These are phyloP conservation scores for Camelina sativa DNA, from an alignment of 345 rosid species.

Conservation along the genomic window DNA sequence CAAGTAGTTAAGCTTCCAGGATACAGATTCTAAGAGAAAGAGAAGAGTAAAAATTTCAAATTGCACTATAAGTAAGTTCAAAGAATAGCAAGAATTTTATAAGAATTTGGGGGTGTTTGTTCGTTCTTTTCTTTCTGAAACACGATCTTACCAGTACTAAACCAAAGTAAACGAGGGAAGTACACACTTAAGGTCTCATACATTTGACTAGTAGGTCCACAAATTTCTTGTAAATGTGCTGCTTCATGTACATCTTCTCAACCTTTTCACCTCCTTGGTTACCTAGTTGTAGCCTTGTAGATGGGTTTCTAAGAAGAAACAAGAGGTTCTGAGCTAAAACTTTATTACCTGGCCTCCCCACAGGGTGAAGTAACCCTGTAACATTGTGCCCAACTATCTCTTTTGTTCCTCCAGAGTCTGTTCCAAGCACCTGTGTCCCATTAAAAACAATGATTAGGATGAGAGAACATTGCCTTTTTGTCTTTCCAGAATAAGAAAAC, in stretches of 20 bases:
- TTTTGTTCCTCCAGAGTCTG: constrained; percentile 92
- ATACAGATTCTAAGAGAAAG: constrained; percentile 2
- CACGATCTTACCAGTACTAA: constrained; percentile 12
- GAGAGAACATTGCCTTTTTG: not conserved
- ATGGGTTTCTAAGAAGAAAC: constrained; percentile 64
- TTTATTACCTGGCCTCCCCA: constrained; percentile 65
- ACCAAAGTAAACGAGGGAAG: constrained; percentile 8
- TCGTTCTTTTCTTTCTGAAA: not conserved
- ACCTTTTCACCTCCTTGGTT: constrained; percentile 71
- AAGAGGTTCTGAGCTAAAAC: constrained; percentile 63
- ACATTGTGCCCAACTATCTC: constrained; percentile 84
- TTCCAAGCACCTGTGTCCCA: constrained; percentile 60
- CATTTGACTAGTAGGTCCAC: constrained; percentile 79
- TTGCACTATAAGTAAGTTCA: constrained; percentile 10
- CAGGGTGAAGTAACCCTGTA: constrained; percentile 88
- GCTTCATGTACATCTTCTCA: constrained; percentile 73
- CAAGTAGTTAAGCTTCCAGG: not conserved
- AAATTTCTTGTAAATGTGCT: constrained; percentile 86
- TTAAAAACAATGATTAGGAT: not conserved
- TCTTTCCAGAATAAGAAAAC: not conserved
- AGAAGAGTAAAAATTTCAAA: not conserved
- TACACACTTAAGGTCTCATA: constrained; percentile 60
- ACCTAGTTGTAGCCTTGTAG: constrained; percentile 70
- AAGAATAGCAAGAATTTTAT: constrained; percentile 23
- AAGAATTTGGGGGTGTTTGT: constrained; percentile 22